Conservation (phyloP, 2,329 filamentous ascomycete species). For the Fusarium gaditjirri region DNA sequence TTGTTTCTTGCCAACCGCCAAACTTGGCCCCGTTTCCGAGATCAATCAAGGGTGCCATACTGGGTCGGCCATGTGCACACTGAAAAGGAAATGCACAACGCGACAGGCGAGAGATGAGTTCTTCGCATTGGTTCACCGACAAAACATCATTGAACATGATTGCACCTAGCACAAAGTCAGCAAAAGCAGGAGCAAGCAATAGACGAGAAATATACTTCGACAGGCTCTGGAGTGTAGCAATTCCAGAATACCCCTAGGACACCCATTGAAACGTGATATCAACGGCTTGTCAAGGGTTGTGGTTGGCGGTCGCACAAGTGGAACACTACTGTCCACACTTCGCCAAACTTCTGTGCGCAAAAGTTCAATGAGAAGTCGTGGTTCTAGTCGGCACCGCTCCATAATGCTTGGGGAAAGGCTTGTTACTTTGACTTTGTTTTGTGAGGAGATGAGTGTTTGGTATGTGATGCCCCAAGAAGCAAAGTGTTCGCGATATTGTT, state of each 20-base stretch:
- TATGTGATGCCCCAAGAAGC: constrained; percentile 79
- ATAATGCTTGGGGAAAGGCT: constrained; percentile 76
- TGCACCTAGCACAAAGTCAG: constrained; percentile 57
- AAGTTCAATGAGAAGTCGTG: constrained; percentile 76
- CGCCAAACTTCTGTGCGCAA: constrained; percentile 80
- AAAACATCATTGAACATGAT: constrained; percentile 88
- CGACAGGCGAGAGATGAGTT: constrained; percentile 67
- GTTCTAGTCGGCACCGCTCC: constrained; percentile 79
- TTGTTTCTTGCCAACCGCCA: constrained; percentile 42
- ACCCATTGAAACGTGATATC: constrained; percentile 72
- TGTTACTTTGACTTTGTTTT: constrained; percentile 58
- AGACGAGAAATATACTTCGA: constrained; percentile 61
- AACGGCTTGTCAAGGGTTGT: constrained; percentile 54
- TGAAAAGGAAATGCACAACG: constrained; percentile 80
- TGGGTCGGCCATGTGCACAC: constrained; percentile 82
- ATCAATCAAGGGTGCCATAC: constrained; percentile 71
- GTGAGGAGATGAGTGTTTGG: constrained; percentile 49
- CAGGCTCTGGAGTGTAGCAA: constrained; percentile 81
- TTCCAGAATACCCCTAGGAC: constrained; percentile 80
- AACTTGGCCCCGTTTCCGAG: constrained; percentile 50
- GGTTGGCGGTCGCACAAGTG: constrained; percentile 1
- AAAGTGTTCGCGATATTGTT: constrained; percentile 66
- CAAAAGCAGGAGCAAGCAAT: not conserved
- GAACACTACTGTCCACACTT: constrained; percentile 58
- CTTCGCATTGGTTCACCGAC: constrained; percentile 64